These are phyloP conservation scores for Saccharomycopsis sp. DNA, from an alignment of 805 yeast genomes.

Conservation along the genomic window DNA sequence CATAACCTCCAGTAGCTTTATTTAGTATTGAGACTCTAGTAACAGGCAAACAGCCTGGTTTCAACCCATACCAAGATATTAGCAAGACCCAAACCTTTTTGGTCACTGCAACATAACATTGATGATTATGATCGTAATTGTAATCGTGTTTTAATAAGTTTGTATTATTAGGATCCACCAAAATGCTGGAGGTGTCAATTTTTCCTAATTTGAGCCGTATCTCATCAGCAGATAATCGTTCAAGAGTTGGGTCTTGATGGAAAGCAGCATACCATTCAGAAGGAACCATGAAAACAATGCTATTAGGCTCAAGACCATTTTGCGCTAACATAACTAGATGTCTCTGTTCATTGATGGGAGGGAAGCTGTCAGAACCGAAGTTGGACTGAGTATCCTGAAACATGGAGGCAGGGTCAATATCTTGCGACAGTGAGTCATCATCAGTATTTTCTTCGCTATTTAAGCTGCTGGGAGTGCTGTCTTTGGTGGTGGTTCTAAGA, in stretches of 20 bases:
- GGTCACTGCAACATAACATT: constrained; percentile 4
- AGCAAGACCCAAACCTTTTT: constrained; percentile 2
- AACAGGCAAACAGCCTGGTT: constrained; percentile 5
- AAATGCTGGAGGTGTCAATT: constrained; percentile 6
- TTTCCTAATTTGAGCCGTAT: constrained; percentile 3
- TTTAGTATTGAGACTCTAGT: not conserved
- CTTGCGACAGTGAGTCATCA: too few species aligned
- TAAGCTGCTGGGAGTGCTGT: too few species aligned
- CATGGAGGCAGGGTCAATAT: too few species aligned
- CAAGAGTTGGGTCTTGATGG: constrained; percentile 2
- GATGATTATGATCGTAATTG: constrained; percentile 3
- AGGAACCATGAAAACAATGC: constrained; percentile 7
- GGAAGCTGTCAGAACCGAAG: too few species aligned
- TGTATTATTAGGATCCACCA: constrained; percentile 6
- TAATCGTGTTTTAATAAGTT: constrained; percentile 6
- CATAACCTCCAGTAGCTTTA: not conserved
- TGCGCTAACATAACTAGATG: too few species aligned
- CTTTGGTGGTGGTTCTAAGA: too few species aligned
- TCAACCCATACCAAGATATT: constrained; percentile 8
- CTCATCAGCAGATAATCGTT: not conserved
- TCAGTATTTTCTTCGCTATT: too few species aligned
- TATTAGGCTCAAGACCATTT: not conserved
- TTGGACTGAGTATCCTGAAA: too few species aligned
- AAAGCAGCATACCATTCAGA: constrained; percentile 1
- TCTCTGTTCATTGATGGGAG: too few species aligned